Percentiles rank a stretch among this genome's conserved stretches.
phyloP scores from a whole-genome alignment of 805 yeast species.

The Metschnikowia matae region DNA sequence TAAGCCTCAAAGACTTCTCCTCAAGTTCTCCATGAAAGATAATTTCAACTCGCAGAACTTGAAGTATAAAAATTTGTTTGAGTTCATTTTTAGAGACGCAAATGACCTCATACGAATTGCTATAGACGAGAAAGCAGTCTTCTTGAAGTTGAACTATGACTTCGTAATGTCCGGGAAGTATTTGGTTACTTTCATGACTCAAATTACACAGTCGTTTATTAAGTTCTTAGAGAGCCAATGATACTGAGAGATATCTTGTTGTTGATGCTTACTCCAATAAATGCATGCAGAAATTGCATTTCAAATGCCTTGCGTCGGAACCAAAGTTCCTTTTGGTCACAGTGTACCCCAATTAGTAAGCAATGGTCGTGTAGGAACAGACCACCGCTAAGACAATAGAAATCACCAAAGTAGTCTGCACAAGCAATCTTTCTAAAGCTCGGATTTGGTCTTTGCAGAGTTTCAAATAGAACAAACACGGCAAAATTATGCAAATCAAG shows the following conservation, averaged over 20 bases:
- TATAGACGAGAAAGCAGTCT: slow-evolving; percentile 3
- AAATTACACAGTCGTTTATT: slow-evolving; percentile 21
- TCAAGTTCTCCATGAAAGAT: slow-evolving; percentile 33
- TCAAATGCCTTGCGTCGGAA: background rate
- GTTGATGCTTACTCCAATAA: background rate
- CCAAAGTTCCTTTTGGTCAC: background rate
- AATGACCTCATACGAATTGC: slow-evolving; percentile 12
- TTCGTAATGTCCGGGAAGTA: slow-evolving; percentile 27
- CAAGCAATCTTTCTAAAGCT: slow-evolving; percentile 13
- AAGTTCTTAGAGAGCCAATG: slow-evolving; percentile 1
- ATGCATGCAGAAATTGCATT: background rate
- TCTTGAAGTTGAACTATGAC: slow-evolving; percentile 38
- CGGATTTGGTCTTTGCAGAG: slow-evolving; percentile 18
- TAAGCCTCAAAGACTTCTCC: slow-evolving; percentile 17
- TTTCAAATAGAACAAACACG: slow-evolving; percentile 59
- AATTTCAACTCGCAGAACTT: slow-evolving; percentile 34
- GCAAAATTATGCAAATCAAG: slow-evolving; percentile 73
- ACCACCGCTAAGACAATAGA: slow-evolving; percentile 16
- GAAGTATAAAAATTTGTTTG: slow-evolving; percentile 38
- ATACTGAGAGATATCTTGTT: background rate
- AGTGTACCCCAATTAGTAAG: slow-evolving; percentile 5
- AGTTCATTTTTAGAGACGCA: slow-evolving; percentile 17
- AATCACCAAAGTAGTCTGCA: slow-evolving; percentile 9
- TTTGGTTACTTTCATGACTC: slow-evolving; percentile 28
- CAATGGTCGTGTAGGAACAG: slow-evolving; percentile 19